phyloP scores from a whole-genome alignment of 345 rosid genomes.

The Nasturtium officinale region DNA sequence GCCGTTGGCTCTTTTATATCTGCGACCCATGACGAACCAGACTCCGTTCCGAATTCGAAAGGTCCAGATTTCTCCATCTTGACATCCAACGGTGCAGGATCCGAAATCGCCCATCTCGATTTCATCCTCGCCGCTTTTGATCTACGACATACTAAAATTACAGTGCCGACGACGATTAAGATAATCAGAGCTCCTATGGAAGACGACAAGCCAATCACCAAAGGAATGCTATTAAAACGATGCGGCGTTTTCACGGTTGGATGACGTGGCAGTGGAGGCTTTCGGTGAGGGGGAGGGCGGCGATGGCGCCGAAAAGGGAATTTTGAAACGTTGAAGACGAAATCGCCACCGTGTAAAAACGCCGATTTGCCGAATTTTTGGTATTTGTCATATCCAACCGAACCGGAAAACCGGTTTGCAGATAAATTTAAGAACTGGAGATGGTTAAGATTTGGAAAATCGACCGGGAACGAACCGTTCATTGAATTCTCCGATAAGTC shows the following conservation, averaged over 20 bases:
- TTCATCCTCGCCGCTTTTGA: constrained; percentile 44
- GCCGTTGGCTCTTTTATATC: constrained; percentile 85
- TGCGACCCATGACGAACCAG: constrained; percentile 92
- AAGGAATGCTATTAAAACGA: constrained; percentile 33
- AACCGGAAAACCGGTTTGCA: constrained; percentile 66
- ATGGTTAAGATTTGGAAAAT: constrained; percentile 63
- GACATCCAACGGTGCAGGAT: constrained; percentile 61
- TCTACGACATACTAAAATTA: constrained; percentile 46
- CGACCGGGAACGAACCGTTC: constrained; percentile 75
- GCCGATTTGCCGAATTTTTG: constrained; percentile 71
- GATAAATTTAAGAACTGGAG: constrained; percentile 71
- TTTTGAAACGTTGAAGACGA: constrained; percentile 49
- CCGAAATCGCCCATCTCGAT: constrained; percentile 89
- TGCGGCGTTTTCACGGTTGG: constrained; percentile 12
- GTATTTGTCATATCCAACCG: constrained; percentile 43
- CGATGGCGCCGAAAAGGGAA: constrained; percentile 37
- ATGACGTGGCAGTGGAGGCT: constrained; percentile 22
- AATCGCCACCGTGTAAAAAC: constrained; percentile 59
- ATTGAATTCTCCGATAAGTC: constrained; percentile 74
- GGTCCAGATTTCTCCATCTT: constrained; percentile 91
- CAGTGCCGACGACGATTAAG: constrained; percentile 27
- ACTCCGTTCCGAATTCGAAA: constrained; percentile 85
- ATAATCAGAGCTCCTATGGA: constrained; percentile 48
- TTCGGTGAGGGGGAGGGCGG: constrained; percentile 25
- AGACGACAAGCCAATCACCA: constrained; percentile 53